phyloP scores from a whole-genome alignment of 306 rosid species.

The Betula pendula region DNA sequence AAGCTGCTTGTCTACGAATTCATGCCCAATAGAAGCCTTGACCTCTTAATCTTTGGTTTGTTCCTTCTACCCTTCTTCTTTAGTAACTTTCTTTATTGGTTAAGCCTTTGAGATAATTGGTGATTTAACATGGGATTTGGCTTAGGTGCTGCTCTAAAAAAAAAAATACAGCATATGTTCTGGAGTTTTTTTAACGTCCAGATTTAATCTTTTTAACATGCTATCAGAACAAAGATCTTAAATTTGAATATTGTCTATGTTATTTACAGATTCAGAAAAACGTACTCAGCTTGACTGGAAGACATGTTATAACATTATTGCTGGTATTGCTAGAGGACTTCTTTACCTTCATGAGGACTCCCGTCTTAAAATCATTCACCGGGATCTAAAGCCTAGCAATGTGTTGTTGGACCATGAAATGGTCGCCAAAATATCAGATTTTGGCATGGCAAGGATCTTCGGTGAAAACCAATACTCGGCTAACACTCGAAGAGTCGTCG shows the following conservation, averaged over 20 bases:
- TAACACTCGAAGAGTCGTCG: conserved; percentile 31
- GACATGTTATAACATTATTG: conserved; percentile 4
- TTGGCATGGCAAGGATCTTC: conserved; percentile 35
- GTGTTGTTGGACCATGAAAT: conserved; percentile 28
- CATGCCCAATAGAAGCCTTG: conserved; percentile 43
- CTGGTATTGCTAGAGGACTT: conserved; percentile 32
- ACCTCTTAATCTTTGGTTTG: conserved; percentile 35
- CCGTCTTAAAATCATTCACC: conserved; percentile 26
- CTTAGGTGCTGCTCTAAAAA: no score
- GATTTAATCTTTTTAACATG: no score
- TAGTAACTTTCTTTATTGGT: not conserved
- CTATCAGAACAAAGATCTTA: no score
- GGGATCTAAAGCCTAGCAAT: conserved; percentile 38
- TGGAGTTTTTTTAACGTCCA: no score
- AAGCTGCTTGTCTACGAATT: conserved; percentile 38
- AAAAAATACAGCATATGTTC: no score
- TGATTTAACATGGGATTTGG: no score
- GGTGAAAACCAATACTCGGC: conserved; percentile 18
- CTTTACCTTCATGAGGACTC: conserved; percentile 40
- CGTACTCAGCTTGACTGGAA: conserved; percentile 23
- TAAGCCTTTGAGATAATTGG: no score
- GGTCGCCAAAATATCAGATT: conserved; percentile 32
- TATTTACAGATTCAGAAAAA: conserved; percentile 16
- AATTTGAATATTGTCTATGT: no score
- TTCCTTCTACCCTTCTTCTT: not conserved